Conservation (phyloP, 306 rosid species). For the Luffa acutangula region DNA sequence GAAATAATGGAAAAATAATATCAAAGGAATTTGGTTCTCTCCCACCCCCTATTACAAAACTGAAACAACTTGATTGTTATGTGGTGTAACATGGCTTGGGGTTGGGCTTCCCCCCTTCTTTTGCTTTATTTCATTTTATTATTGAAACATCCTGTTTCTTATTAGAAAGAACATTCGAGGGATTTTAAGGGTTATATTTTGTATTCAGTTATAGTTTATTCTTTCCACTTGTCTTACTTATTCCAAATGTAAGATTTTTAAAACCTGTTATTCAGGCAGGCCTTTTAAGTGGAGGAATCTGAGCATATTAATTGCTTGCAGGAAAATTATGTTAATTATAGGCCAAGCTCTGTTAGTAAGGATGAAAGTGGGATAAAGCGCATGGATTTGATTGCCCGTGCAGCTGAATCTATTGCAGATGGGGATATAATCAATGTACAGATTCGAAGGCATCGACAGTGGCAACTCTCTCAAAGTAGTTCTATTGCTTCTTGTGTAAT, state of each 20-base stretch:
- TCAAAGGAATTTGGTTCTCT: neutral
- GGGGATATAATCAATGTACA: conserved; percentile 91
- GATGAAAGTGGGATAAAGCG: conserved; percentile 74
- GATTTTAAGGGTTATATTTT: neutral
- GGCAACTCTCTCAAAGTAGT: conserved; percentile 94
- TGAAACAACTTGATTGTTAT: neutral
- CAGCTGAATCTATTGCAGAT: conserved; percentile 89
- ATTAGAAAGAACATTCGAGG: no score
- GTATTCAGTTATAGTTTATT: neutral
- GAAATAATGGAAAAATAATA: neutral
- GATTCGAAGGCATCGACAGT: conserved; percentile 87
- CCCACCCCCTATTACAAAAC: neutral
- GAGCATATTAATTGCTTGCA: conserved; percentile 23
- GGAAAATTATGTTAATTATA: conserved; percentile 91
- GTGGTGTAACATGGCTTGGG: neutral
- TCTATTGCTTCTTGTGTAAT: conserved; percentile 64
- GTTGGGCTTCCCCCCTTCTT: neutral
- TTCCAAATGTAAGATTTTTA: neutral
- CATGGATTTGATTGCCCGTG: conserved; percentile 70
- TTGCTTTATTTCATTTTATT: neutral
- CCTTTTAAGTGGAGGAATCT: neutral
- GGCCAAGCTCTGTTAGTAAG: conserved; percentile 59
- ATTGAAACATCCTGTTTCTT: no score
- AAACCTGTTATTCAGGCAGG: neutral
- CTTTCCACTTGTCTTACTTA: neutral